A percentile compares a stretch with the other conserved stretches of the same genome.
Evolutionary conservation across 2,329 filamentous ascomycete species (phyloP).

Genomic region (Cladophialophora immunda): DNA sequence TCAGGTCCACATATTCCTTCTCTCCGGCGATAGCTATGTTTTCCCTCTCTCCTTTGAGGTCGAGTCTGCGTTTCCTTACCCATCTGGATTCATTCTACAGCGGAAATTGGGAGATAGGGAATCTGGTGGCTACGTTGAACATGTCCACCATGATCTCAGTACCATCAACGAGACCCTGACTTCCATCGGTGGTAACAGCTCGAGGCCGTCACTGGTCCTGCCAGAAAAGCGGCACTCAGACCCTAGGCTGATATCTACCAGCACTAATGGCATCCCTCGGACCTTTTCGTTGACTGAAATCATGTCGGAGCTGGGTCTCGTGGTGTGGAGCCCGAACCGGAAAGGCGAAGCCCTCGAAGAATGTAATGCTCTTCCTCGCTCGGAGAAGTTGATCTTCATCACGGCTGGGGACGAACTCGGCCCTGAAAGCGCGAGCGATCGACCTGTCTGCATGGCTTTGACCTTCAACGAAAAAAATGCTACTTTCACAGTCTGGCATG

Average conservation of each 20-base stretch:
- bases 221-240: constrained; percentile 63
- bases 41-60: constrained; percentile 95
- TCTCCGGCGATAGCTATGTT: constrained; percentile 86
- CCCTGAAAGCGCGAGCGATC: background rate
- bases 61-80: constrained; percentile 82
- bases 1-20: constrained; percentile 91
- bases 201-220: constrained; percentile 59
- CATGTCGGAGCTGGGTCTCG: constrained; percentile 40
- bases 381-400: constrained; percentile 38
- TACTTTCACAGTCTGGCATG: constrained; percentile 39
- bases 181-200: constrained; percentile 46
- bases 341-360: constrained; percentile 34
- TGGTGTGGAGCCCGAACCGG: constrained; percentile 36
- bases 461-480: constrained; percentile 37
- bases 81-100: constrained; percentile 85
- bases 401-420: constrained; percentile 31
- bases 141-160: constrained; percentile 41
- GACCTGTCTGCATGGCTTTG: constrained; percentile 33
- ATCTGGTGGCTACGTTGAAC: constrained; percentile 59
- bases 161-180: constrained; percentile 44
- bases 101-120: constrained; percentile 65
- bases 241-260: constrained; percentile 54
- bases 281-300: constrained; percentile 39
- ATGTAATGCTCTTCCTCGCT: constrained; percentile 34
- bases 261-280: constrained; percentile 34